A percentile compares a stretch with the other conserved stretches of the same genome.
These are phyloP conservation scores for Triglochin maritima DNA, from an alignment of 106 monocot genomes.

Conservation along the genomic window DNA sequence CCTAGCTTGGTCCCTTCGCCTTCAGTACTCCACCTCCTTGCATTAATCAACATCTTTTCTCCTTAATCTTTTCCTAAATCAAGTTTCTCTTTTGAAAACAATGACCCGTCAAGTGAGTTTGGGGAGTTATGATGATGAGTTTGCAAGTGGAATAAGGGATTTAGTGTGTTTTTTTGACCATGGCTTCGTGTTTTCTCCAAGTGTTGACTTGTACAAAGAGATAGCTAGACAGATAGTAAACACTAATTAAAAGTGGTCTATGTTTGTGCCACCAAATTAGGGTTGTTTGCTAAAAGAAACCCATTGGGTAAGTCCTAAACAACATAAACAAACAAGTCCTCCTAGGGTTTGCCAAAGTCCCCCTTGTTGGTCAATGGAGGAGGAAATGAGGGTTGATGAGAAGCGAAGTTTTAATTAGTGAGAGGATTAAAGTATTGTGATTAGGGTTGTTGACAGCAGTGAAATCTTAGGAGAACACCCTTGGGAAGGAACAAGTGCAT, in stretches of 20 bases:
- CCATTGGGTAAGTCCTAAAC: not conserved
- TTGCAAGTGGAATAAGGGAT: too few species aligned
- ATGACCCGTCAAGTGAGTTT: too few species aligned
- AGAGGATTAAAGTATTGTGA: not conserved
- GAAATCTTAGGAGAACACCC: slow-evolving; percentile 1
- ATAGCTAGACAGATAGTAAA: too few species aligned
- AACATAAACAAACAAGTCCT: not conserved
- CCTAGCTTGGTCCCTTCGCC: slow-evolving; percentile 1
- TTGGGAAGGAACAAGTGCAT: not conserved
- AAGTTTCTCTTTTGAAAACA: not conserved
- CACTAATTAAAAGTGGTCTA: not conserved
- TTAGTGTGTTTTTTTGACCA: too few species aligned
- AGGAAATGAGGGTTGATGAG: not conserved
- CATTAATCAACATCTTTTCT: not conserved
- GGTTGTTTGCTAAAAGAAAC: not conserved
- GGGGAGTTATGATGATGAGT: too few species aligned
- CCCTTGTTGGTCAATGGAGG: not conserved
- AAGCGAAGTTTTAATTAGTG: not conserved
- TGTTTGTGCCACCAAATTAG: not conserved
- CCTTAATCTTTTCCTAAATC: not conserved
- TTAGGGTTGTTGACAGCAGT: not conserved
- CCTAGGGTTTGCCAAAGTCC: not conserved
- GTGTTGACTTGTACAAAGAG: too few species aligned
- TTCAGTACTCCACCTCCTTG: not conserved
- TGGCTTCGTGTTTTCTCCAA: too few species aligned